Evolutionary conservation across 106 monocot genomes (phyloP).

Genomic region (Gastrodia elata): DNA sequence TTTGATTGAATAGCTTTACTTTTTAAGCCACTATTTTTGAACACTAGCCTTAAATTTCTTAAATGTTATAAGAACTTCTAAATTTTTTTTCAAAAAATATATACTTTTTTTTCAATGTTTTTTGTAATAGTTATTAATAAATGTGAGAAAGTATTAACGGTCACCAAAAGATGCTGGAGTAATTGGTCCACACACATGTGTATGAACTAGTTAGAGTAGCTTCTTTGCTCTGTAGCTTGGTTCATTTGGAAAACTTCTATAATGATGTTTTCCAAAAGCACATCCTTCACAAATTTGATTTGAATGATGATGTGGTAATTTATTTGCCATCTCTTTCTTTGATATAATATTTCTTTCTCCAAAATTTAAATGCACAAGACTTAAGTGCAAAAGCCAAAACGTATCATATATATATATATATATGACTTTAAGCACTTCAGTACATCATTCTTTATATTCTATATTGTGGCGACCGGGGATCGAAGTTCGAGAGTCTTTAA

Average conservation of each 20-base stretch:
- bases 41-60: background rate
- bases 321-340: background rate
- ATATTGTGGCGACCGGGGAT: too few species aligned
- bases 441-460: background rate
- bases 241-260: too few species aligned
- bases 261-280: background rate
- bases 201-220: background rate
- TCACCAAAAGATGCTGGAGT: background rate
- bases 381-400: background rate
- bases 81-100: too few species aligned
- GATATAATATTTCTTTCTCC: background rate
- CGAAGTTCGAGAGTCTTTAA: too few species aligned
- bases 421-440: background rate
- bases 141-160: background rate
- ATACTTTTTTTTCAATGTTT: too few species aligned
- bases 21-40: background rate
- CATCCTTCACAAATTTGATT: background rate
- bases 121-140: background rate
- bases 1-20: background rate
- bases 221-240: background rate
- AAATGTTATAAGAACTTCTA: background rate
- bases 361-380: background rate
- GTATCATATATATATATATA: background rate
- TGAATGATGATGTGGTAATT: background rate
- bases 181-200: background rate